A percentile compares a stretch with the other conserved stretches of the same genome.
phyloP scores from a whole-genome alignment of 306 rosid species.

The Acacia crassicarpa region DNA sequence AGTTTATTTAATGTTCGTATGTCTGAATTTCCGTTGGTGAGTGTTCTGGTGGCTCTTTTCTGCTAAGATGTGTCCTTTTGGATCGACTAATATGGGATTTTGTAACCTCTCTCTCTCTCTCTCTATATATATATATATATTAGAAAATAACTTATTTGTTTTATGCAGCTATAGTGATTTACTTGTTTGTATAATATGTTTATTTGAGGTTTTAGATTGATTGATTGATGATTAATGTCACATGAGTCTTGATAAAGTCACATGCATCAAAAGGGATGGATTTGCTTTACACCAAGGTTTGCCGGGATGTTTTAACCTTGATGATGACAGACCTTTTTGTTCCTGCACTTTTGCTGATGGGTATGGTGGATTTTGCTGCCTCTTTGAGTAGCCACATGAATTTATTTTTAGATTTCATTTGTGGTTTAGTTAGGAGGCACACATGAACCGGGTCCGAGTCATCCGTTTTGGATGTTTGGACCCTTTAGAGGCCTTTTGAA shows the following conservation, averaged over 20 bases:
- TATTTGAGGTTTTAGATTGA: background rate
- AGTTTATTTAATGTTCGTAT: too few species aligned
- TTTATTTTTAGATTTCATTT: background rate
- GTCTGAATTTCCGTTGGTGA: background rate
- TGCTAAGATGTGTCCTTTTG: background rate
- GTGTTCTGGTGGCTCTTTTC: background rate
- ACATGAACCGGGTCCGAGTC: background rate
- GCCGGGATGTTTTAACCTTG: background rate
- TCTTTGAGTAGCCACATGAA: conserved; percentile 29
- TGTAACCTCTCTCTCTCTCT: too few species aligned
- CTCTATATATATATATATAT: too few species aligned
- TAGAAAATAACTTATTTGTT: background rate
- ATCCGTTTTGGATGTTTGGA: background rate
- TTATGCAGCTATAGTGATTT: background rate
- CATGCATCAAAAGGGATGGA: too few species aligned
- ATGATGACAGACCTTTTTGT: background rate
- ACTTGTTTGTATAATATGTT: background rate
- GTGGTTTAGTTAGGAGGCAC: conserved; percentile 22
- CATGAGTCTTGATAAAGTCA: too few species aligned
- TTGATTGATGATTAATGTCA: background rate
- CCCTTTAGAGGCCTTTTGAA: background rate
- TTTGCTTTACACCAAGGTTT: too few species aligned
- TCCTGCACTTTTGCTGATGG: background rate
- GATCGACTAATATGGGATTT: background rate
- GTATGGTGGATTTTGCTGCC: background rate